These are phyloP conservation scores for Ustilago tritici DNA, from an alignment of 1,284 basidiomycete genomes.

Conservation along the genomic window DNA sequence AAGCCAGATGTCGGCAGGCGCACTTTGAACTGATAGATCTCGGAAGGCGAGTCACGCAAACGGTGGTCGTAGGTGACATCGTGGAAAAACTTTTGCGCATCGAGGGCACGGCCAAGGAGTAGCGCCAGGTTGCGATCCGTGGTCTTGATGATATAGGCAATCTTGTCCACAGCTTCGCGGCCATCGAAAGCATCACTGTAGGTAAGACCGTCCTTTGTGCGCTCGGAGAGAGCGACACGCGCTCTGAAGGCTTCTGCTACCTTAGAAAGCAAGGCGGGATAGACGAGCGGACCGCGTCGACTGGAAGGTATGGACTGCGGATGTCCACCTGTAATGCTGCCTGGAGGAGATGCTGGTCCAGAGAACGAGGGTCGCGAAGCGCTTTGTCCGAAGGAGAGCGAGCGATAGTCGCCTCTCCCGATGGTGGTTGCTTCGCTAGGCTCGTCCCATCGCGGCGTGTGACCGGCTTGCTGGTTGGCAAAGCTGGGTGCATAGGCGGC, in stretches of 20 bases:
- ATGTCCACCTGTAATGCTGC: conserved; percentile 35
- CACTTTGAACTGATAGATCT: conserved; percentile 90
- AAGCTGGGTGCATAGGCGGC: conserved; percentile 51
- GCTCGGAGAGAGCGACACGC: conserved; percentile 81
- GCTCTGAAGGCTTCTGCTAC: conserved; percentile 93
- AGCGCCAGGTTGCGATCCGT: conserved; percentile 95
- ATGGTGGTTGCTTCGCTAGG: conserved; percentile 32
- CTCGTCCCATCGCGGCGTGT: conserved; percentile 27
- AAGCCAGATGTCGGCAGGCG: conserved; percentile 77
- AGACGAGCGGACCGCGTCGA: conserved; percentile 74
- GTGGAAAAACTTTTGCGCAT: conserved; percentile 99
- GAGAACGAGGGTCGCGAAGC: conserved; percentile 33
- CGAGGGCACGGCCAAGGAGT: conserved; percentile 90
- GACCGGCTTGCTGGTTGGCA: conserved; percentile 30
- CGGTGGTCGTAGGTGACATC: conserved; percentile 99
- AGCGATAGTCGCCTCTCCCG: conserved; percentile 44
- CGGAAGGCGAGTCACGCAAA: conserved; percentile 85
- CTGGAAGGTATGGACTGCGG: conserved; percentile 12
- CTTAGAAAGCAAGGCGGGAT: conserved; percentile 92
- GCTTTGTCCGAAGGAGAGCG: conserved; percentile 48
- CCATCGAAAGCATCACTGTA: conserved; percentile 98
- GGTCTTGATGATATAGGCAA: conserved; percentile 97
- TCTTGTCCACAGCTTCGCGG: conserved; percentile 93
- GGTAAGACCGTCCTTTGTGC: conserved; percentile 91
- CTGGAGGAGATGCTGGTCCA: conserved; percentile 38